Percentiles rank a stretch among this genome's conserved stretches.
Conservation (phyloP, 1,284 basidiomycete genomes). For the Hemileia vastatrix region DNA sequence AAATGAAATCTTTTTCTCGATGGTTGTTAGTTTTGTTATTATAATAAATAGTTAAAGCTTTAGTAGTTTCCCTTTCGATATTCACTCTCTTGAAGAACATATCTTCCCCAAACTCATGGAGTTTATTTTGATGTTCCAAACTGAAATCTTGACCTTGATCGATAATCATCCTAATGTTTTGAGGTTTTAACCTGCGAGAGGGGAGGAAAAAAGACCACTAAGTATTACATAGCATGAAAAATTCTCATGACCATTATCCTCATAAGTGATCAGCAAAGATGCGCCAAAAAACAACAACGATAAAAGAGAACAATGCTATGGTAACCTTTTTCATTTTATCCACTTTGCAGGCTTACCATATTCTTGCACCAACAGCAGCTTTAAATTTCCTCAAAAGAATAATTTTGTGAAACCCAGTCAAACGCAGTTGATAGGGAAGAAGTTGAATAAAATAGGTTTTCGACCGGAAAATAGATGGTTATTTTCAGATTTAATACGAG, state of each 20-base stretch:
- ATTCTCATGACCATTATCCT: not conserved
- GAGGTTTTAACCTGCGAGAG: slow-evolving; percentile 2
- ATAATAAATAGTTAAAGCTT: slow-evolving; percentile 11
- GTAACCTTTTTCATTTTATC: not conserved
- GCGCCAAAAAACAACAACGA: not conserved
- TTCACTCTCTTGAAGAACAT: too few relatives aligned
- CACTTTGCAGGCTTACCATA: slow-evolving; percentile 9
- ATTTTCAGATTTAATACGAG: not conserved
- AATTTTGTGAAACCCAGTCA: not conserved
- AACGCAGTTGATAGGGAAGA: not conserved
- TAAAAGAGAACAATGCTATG: not conserved
- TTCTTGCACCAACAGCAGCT: slow-evolving; percentile 20
- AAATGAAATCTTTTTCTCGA: slow-evolving; percentile 13
- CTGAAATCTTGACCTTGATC: slow-evolving; percentile 8
- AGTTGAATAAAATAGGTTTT: not conserved
- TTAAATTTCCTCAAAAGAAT: not conserved
- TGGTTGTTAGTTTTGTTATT: too few relatives aligned
- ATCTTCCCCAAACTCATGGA: too few relatives aligned
- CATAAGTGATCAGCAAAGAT: not conserved
- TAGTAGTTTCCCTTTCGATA: slow-evolving; percentile 5
- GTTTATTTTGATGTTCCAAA: not conserved
- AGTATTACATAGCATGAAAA: not conserved
- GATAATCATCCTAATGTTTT: slow-evolving; percentile 14
- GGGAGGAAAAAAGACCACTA: not conserved
- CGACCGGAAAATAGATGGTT: not conserved